Evolutionary conservation across 495 filamentous ascomycete species (phyloP).

Genomic region (Xylaria acuta): DNA sequence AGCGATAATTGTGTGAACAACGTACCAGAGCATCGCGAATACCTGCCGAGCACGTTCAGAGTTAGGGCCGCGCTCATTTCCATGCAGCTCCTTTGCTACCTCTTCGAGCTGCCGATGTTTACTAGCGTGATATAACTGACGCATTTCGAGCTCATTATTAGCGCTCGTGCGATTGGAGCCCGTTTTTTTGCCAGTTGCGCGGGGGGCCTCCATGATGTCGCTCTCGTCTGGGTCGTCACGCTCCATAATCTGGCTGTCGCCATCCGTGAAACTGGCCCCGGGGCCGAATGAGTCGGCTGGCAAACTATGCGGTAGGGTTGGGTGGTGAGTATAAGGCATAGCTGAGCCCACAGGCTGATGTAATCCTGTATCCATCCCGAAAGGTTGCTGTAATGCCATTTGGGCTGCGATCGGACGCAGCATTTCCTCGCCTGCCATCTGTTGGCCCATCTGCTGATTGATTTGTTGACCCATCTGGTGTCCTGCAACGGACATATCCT

Average conservation of each 20-base stretch:
- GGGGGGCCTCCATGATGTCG: constrained; percentile 54
- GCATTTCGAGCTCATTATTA: constrained; percentile 90
- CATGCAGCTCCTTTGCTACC: constrained; percentile 77
- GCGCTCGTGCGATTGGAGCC: constrained; percentile 70
- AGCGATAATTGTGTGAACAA: constrained; percentile 18
- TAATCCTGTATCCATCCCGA: constrained; percentile 58
- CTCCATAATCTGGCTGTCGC: constrained; percentile 70
- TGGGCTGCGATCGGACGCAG: constrained; percentile 61
- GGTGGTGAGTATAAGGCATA: constrained; percentile 59
- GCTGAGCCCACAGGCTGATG: constrained; percentile 56
- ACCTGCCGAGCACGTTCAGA: constrained; percentile 95
- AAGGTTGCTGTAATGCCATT: constrained; percentile 59
- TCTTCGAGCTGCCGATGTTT: constrained; percentile 76
- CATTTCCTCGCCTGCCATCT: constrained; percentile 70
- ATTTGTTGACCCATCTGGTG: constrained; percentile 36
- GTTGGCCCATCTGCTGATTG: constrained; percentile 35
- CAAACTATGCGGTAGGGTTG: constrained; percentile 59
- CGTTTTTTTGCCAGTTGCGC: constrained; percentile 57
- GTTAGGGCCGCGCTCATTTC: constrained; percentile 69
- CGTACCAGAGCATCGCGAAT: constrained; percentile 96
- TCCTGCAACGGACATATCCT: constrained; percentile 43
- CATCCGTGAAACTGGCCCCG: constrained; percentile 68
- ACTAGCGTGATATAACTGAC: constrained; percentile 80
- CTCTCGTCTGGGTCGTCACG: constrained; percentile 70
- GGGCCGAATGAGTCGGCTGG: constrained; percentile 58